phyloP scores from a whole-genome alignment of 2,329 filamentous ascomycete species.

The Arthrobotrys entomopaga region DNA sequence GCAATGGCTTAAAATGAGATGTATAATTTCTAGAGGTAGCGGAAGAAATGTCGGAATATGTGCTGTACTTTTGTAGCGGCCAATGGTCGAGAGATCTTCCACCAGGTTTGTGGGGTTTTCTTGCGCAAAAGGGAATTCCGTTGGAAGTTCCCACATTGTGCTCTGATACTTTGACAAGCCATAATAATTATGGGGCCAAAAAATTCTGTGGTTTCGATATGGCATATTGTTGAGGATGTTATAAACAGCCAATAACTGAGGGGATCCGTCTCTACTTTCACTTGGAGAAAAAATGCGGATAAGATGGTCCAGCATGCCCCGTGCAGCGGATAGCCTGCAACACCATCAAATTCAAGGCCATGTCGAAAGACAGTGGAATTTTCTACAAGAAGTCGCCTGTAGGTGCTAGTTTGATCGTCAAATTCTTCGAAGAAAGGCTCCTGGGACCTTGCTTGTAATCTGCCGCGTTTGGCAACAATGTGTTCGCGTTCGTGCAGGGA shows the following conservation, averaged over 20 bases:
- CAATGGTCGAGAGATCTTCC: background rate
- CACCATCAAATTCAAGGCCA: background rate
- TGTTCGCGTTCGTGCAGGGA: background rate
- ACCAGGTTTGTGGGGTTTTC: background rate
- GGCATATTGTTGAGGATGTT: constrained; percentile 12
- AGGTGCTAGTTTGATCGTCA: background rate
- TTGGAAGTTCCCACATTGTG: background rate
- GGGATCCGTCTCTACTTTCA: constrained; percentile 1
- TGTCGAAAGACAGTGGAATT: background rate
- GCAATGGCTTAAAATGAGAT: background rate
- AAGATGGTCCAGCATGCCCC: constrained; percentile 6
- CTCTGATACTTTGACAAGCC: background rate
- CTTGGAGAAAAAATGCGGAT: background rate
- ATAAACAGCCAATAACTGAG: background rate
- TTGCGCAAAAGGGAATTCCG: background rate
- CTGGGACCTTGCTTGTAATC: background rate
- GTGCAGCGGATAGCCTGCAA: constrained; percentile 2
- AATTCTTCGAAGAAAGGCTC: background rate
- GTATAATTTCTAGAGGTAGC: background rate
- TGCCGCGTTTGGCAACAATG: background rate
- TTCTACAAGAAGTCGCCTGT: background rate
- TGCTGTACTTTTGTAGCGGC: background rate
- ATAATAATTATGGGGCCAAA: constrained; percentile 1
- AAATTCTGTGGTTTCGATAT: background rate
- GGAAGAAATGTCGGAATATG: constrained; percentile 4